Evolutionary conservation across 495 filamentous ascomycete genomes (phyloP), one percentile per base, ranked within the genome.

Genomic region (Cercophora newfieldiana): DNA sequence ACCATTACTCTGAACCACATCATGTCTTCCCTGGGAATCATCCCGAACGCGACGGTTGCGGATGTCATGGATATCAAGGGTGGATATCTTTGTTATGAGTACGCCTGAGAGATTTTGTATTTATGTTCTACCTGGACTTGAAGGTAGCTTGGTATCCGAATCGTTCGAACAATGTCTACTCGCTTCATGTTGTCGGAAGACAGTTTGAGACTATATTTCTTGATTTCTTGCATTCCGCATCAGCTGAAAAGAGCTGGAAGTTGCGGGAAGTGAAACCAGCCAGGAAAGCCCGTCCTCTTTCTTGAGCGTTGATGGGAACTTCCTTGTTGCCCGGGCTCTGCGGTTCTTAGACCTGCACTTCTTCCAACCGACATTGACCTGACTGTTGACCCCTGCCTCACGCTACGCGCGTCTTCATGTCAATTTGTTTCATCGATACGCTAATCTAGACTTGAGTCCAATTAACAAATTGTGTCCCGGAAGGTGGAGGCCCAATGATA

Each of bases 61-160:
- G 63, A 78, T 48, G 72, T 80, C 28, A 81, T 81, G 80, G 77
- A 80, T 62, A 71, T 71, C 26, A 66, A 73, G 61, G 75, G 69
- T 7, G 71, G 72, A 5, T 69, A 73, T 50, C 66, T 80, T 0
- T 82, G 78, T 61, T 78, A 78, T 64, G 66, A 57, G 19, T 81
- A 80, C 44, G 68, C 55, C 1, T 66, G 31, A 63, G 57, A 33
- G 4, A 5, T 44, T 8, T 44, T 16, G n/a, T n/a, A n/a, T n/a
- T n/a, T n/a, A n/a, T n/a, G n/a, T n/a, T n/a, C n/a, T n/a, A n/a
- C n/a, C n/a, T n/a, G n/a, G n/a, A n/a, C n/a, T n/a, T n/a, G n/a
- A n/a, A n/a, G n/a, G n/a, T n/a, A n/a, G n/a, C n/a, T n/a, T n/a
- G n/a, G n/a, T n/a, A n/a, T n/a, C n/a, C n/a, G n/a, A n/a, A n/a